A percentile compares a stretch with the other conserved stretches of the same genome.
Conservation (phyloP, 78 protist species). For the slime mould (Dictyostelium discoideum) region DNA sequence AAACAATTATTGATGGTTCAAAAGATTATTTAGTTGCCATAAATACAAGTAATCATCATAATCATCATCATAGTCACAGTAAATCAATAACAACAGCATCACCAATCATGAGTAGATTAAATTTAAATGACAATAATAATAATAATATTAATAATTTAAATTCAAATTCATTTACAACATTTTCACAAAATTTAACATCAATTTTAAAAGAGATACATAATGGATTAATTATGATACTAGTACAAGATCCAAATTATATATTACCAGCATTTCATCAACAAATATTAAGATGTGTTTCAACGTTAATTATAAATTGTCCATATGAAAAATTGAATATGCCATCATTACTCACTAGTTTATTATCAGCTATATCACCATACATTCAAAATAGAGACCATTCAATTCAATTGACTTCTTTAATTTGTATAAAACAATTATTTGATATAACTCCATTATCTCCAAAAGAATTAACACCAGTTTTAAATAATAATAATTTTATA, state of each 20-base stretch:
- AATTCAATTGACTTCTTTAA: conserved; percentile 1
- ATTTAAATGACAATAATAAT: not conserved
- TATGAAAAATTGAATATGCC: conserved; percentile 19
- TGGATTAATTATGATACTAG: conserved; percentile 10
- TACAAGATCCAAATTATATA: not conserved
- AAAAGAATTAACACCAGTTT: not conserved
- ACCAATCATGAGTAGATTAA: not conserved
- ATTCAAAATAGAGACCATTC: not conserved
- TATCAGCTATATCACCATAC: not conserved
- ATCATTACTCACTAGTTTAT: not conserved
- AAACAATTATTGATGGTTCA: conserved; percentile 32
- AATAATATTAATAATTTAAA: not conserved
- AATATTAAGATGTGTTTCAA: conserved; percentile 25
- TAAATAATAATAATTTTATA: not conserved
- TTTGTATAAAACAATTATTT: not conserved
- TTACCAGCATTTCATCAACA: not conserved
- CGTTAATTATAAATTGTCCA: conserved; percentile 35
- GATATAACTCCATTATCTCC: conserved; percentile 23
- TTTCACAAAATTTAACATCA: conserved; percentile 51
- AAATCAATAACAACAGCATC: not conserved
- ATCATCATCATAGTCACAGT: not conserved
- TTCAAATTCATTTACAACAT: conserved; percentile 21
- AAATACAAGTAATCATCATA: not conserved
- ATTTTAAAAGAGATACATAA: conserved; percentile 55
- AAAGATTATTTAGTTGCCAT: conserved; percentile 52